phyloP scores from a whole-genome alignment of 306 rosid species.

The Corylus americana region DNA sequence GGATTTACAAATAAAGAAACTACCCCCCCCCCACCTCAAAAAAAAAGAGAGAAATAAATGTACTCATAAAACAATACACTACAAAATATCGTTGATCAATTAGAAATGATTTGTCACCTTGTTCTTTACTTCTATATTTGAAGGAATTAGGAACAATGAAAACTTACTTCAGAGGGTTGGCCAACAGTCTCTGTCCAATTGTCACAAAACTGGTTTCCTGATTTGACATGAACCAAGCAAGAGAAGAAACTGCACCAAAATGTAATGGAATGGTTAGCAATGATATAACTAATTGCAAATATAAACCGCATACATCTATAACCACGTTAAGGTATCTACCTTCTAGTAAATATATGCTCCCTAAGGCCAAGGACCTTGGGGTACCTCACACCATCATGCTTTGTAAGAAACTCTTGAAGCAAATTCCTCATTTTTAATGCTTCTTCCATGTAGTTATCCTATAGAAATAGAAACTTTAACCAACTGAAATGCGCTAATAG shows the following conservation, averaged over 20 bases:
- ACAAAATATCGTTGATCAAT: not conserved
- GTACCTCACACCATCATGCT: slow-evolving; percentile 84
- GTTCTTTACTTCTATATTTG: not conserved
- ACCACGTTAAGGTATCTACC: slow-evolving; percentile 41
- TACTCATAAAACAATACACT: not conserved
- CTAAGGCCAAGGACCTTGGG: slow-evolving; percentile 95
- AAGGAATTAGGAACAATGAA: slow-evolving; percentile 13
- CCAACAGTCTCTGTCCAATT: slow-evolving; percentile 95
- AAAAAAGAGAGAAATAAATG: not conserved
- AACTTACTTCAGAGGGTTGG: slow-evolving; percentile 88
- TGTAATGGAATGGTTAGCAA: slow-evolving; percentile 36
- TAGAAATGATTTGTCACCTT: not conserved
- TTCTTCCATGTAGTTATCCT: slow-evolving; percentile 99
- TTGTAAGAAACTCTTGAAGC: slow-evolving; percentile 86
- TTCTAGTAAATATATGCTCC: slow-evolving; percentile 98
- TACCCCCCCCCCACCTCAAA: not conserved
- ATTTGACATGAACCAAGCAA: slow-evolving; percentile 99
- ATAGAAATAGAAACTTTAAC: not conserved
- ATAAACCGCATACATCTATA: not conserved
- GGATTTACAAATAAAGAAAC: not conserved
- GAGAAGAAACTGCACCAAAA: slow-evolving; percentile 83
- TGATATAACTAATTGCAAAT: not conserved
- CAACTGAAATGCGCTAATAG: slow-evolving; percentile 14
- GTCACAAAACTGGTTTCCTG: slow-evolving; percentile 99
- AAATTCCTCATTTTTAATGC: slow-evolving; percentile 96